Evolutionary conservation across 306 rosid species (phyloP).

Genomic region (Acacia crassicarpa): DNA sequence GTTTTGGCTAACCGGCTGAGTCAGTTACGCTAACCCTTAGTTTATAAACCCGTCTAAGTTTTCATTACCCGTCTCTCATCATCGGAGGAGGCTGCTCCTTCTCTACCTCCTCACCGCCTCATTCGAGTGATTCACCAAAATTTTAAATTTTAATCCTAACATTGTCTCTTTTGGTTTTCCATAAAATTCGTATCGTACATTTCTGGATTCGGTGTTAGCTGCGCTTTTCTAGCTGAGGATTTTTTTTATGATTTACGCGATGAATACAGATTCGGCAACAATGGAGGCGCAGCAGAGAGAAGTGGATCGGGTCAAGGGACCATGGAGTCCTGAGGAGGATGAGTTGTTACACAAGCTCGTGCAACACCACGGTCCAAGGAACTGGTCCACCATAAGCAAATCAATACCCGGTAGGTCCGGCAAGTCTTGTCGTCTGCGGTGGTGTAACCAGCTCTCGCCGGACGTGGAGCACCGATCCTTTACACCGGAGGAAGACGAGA

Average conservation of each 20-base stretch:
- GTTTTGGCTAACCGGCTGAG: slow-evolving; percentile 42
- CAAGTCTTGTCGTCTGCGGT: slow-evolving; percentile 60
- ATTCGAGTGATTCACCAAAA: not conserved
- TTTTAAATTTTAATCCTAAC: not conserved
- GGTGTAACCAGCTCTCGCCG: slow-evolving; percentile 75
- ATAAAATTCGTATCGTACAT: not conserved
- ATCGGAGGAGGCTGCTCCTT: not conserved
- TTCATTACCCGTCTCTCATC: not conserved
- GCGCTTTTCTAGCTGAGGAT: not conserved
- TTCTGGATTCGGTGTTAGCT: slow-evolving; percentile 10
- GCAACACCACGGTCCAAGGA: slow-evolving; percentile 46
- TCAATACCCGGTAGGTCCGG: slow-evolving; percentile 57
- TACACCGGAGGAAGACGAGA: slow-evolving; percentile 47
- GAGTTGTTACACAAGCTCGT: slow-evolving; percentile 42
- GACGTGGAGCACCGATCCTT: slow-evolving; percentile 54
- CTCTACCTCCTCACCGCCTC: not conserved
- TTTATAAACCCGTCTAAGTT: slow-evolving; percentile 37
- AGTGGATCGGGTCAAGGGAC: slow-evolving; percentile 53
- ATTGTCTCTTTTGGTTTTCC: not conserved
- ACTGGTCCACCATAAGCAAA: slow-evolving; percentile 51
- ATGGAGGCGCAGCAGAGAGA: slow-evolving; percentile 34
- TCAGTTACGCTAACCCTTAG: slow-evolving; percentile 49
- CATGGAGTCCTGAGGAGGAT: slow-evolving; percentile 66
- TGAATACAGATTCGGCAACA: slow-evolving; percentile 9
- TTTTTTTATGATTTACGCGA: not conserved